A percentile compares a stretch with the other conserved stretches of the same genome.
Evolutionary conservation across 2,329 filamentous ascomycete genomes (phyloP).

Genomic region (Chaetomiaceae sp.): DNA sequence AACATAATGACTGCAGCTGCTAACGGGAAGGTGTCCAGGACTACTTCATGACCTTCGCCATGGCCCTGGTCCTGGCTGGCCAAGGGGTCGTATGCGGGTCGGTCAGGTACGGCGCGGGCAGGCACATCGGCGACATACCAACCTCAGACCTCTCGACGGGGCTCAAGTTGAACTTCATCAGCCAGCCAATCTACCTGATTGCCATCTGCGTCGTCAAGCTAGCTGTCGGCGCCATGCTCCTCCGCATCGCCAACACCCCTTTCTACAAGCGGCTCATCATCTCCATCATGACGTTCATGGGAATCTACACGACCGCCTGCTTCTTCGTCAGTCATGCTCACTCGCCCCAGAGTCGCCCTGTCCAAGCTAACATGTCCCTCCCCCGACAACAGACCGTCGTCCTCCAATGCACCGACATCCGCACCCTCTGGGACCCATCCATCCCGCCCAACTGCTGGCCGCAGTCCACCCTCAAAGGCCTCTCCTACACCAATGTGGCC

Average conservation of each 20-base stretch:
- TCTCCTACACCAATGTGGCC: constrained; percentile 41
- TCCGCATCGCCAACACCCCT: constrained; percentile 38
- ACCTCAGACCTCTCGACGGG: constrained; percentile 33
- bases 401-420: constrained; percentile 45
- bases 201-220: constrained; percentile 41
- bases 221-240: constrained; percentile 38
- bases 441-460: constrained; percentile 41
- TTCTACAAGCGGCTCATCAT: constrained; percentile 35
- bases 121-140: constrained; percentile 41
- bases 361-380: neutral
- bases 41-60: constrained; percentile 29
- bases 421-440: constrained; percentile 40
- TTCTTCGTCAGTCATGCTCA: constrained; percentile 33
- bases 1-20: neutral
- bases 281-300: constrained; percentile 36
- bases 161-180: constrained; percentile 40
- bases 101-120: constrained; percentile 42
- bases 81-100: constrained; percentile 38
- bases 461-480: constrained; percentile 34
- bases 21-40: constrained; percentile 24
- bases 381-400: constrained; percentile 37
- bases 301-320: constrained; percentile 31
- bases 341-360: no score
- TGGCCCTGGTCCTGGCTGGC: constrained; percentile 35
- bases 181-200: constrained; percentile 42